Conservation (phyloP, 1,284 basidiomycete species). For the Ustilago tritici region DNA sequence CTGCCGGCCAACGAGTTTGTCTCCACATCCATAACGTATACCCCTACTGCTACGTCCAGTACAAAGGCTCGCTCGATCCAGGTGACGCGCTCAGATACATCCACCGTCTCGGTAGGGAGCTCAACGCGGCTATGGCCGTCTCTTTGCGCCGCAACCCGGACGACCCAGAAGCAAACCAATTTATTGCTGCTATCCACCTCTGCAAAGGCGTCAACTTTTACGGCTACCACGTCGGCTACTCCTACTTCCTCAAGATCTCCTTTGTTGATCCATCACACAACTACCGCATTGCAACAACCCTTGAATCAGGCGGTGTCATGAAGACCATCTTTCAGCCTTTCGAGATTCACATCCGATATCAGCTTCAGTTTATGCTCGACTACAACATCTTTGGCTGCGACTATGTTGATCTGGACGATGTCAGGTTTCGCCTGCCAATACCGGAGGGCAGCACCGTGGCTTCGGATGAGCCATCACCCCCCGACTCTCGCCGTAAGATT, state of each 20-base stretch:
- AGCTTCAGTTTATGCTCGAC: slow-evolving; percentile 94
- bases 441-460: slow-evolving; percentile 66
- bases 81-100: slow-evolving; percentile 78
- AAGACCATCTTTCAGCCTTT: slow-evolving; percentile 76
- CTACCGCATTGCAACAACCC: slow-evolving; percentile 58
- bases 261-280: slow-evolving; percentile 74
- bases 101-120: slow-evolving; percentile 76
- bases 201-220: slow-evolving; percentile 97
- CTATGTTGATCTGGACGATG: slow-evolving; percentile 78
- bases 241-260: slow-evolving; percentile 89
- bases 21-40: slow-evolving; percentile 84
- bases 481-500: slow-evolving; percentile 29
- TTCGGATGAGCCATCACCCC: slow-evolving; percentile 16
- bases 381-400: slow-evolving; percentile 95
- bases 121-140: slow-evolving; percentile 73
- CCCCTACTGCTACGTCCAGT: slow-evolving; percentile 74
- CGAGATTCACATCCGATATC: slow-evolving; percentile 89
- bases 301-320: slow-evolving; percentile 68
- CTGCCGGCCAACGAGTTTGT: slow-evolving; percentile 82
- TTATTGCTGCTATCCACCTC: slow-evolving; percentile 75
- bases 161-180: slow-evolving; percentile 43
- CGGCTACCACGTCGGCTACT: slow-evolving; percentile 87
- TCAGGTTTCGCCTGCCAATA: slow-evolving; percentile 72
- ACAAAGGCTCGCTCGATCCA: slow-evolving; percentile 68
- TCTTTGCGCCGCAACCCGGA: slow-evolving; percentile 51